Percentiles rank a stretch among this genome's conserved stretches.
phyloP scores from a whole-genome alignment of 768 basidiomycete genomes.

The Agaricus sinodeliciosus region DNA sequence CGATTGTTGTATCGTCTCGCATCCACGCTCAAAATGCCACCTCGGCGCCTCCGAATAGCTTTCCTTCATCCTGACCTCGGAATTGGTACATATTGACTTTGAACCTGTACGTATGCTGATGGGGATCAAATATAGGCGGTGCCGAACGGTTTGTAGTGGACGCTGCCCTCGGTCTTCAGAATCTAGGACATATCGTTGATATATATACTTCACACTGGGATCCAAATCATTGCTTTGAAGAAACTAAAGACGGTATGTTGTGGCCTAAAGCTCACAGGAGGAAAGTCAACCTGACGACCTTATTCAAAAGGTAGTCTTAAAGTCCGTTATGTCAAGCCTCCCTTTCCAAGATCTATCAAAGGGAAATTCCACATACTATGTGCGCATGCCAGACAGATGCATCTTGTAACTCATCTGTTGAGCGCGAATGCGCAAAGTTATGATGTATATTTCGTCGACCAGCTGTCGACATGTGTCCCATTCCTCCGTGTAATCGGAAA shows the following conservation, averaged over 20 bases:
- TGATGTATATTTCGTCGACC: conserved; percentile 93
- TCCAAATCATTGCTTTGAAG: conserved; percentile 82
- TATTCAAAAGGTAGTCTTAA: conserved; percentile 59
- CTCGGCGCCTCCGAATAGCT: conserved; percentile 42
- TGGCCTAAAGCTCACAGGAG: not conserved
- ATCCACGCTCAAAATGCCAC: conserved; percentile 5
- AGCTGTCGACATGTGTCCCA: conserved; percentile 88
- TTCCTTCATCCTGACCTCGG: conserved; percentile 95
- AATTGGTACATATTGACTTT: conserved; percentile 51
- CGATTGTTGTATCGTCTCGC: not conserved
- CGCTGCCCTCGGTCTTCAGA: conserved; percentile 84
- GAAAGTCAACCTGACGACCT: not conserved
- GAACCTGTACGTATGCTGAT: conserved; percentile 8
- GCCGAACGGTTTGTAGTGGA: conserved; percentile 95
- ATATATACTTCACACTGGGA: conserved; percentile 95
- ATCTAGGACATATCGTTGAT: conserved; percentile 76
- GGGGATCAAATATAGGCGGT: conserved; percentile 53
- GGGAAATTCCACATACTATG: conserved; percentile 85
- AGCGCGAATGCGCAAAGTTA: conserved; percentile 39
- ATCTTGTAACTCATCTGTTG: conserved; percentile 67
- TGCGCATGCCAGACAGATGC: conserved; percentile 84
- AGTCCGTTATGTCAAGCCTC: conserved; percentile 65
- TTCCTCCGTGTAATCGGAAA: conserved; percentile 59
- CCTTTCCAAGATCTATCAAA: conserved; percentile 74
- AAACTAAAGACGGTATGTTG: conserved; percentile 78